These are phyloP conservation scores for Annulohypoxylon nitens DNA, from an alignment of 495 filamentous ascomycete genomes.

Conservation along the genomic window DNA sequence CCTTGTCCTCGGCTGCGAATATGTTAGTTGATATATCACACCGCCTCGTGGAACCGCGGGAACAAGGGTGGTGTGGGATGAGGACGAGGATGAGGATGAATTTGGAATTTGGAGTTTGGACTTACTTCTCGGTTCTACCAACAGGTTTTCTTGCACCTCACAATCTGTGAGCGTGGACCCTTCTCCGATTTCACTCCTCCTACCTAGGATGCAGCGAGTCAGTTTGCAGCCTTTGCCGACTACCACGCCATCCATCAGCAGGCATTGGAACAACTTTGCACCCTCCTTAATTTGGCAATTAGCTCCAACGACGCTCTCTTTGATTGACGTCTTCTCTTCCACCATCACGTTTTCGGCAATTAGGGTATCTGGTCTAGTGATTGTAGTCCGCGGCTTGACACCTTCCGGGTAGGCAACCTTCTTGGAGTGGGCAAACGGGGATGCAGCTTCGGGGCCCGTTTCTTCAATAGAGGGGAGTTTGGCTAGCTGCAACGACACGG, in stretches of 20 bases:
- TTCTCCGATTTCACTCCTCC: constrained; percentile 78
- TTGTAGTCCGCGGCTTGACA: constrained; percentile 79
- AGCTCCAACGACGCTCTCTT: constrained; percentile 87
- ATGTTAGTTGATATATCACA: constrained; percentile 40
- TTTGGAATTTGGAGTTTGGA: constrained; percentile 35
- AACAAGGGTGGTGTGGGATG: neutral
- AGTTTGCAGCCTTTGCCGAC: constrained; percentile 82
- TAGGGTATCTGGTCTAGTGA: constrained; percentile 80
- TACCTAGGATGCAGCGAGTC: constrained; percentile 85
- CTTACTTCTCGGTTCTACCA: constrained; percentile 84
- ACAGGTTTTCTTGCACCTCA: constrained; percentile 86
- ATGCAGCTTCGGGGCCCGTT: constrained; percentile 66
- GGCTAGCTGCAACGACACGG: constrained; percentile 86
- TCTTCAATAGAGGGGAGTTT: constrained; percentile 78
- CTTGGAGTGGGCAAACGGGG: constrained; percentile 77
- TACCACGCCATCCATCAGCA: constrained; percentile 91
- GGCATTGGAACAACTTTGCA: constrained; percentile 81
- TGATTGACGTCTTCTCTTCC: constrained; percentile 84
- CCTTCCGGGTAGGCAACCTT: constrained; percentile 86
- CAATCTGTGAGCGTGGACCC: constrained; percentile 84
- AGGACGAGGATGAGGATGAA: neutral
- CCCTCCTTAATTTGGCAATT: constrained; percentile 85
- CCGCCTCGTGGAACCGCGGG: constrained; percentile 23
- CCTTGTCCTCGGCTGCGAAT: constrained; percentile 76
- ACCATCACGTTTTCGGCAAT: constrained; percentile 89